phyloP scores from a whole-genome alignment of 2,329 filamentous ascomycete species.

The Apiospora pterosperma region DNA sequence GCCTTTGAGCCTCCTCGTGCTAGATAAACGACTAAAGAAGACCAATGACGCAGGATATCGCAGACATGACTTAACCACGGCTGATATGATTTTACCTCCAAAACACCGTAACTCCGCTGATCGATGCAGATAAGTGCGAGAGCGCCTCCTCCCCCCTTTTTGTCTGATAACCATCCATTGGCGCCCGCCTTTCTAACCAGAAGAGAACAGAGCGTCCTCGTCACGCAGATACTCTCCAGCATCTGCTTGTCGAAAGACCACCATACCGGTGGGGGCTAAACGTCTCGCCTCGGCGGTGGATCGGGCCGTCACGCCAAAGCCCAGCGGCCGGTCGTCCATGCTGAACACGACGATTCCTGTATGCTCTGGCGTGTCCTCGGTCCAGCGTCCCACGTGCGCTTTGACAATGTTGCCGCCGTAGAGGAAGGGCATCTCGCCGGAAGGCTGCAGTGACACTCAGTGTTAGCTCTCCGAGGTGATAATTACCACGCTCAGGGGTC shows the following conservation, averaged over 20 bases:
- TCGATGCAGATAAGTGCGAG: slow-evolving; percentile 2
- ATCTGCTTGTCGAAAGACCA: slow-evolving; percentile 88
- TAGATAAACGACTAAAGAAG: background rate
- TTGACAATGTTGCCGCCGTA: slow-evolving; percentile 79
- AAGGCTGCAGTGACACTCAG: slow-evolving; percentile 49
- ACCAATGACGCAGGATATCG: slow-evolving; percentile 3
- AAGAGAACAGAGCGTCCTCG: slow-evolving; percentile 61
- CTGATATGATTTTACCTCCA: slow-evolving; percentile 1
- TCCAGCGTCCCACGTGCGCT: slow-evolving; percentile 52
- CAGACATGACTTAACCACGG: background rate
- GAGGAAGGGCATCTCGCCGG: slow-evolving; percentile 95
- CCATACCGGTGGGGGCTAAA: slow-evolving; percentile 85
- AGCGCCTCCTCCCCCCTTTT: background rate
- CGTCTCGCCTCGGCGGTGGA: slow-evolving; percentile 79
- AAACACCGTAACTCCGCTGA: slow-evolving; percentile 2
- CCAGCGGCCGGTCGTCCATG: slow-evolving; percentile 91
- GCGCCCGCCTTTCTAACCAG: slow-evolving; percentile 29
- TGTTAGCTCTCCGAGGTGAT: background rate
- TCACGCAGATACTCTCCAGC: slow-evolving; percentile 93
- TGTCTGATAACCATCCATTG: background rate
- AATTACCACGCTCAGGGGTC: background rate
- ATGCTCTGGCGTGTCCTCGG: slow-evolving; percentile 64
- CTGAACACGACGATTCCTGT: slow-evolving; percentile 85
- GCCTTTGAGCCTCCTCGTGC: background rate
- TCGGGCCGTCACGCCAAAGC: slow-evolving; percentile 89